Conservation (phyloP, 768 basidiomycete genomes). For the Lanmaoa pseudosensibilis region DNA sequence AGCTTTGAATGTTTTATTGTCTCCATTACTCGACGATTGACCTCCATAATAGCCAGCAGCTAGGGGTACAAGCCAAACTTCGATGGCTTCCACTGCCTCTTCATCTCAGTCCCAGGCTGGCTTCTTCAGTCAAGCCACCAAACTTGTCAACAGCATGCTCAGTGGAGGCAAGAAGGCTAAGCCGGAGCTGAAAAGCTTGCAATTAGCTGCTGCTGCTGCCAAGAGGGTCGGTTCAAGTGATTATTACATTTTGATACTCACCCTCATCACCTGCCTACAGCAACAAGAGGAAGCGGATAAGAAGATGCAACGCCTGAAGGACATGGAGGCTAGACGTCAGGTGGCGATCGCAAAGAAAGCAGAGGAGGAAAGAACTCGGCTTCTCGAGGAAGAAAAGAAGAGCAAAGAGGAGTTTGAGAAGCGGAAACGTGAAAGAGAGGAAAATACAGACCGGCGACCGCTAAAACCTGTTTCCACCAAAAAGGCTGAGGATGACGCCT, state of each 20-base stretch:
- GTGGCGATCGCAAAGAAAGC: conserved; percentile 69
- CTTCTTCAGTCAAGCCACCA: conserved; percentile 70
- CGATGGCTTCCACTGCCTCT: conserved; percentile 45
- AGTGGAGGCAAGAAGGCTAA: conserved; percentile 71
- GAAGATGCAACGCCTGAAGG: conserved; percentile 69
- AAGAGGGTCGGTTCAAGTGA: conserved; percentile 68
- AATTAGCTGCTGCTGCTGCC: conserved; percentile 78
- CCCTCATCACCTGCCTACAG: conserved; percentile 40
- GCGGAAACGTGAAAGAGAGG: conserved; percentile 80
- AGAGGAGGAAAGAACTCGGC: conserved; percentile 69
- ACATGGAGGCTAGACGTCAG: conserved; percentile 83
- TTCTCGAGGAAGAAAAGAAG: conserved; percentile 68
- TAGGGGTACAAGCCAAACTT: conserved; percentile 56
- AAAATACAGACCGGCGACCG: conserved; percentile 67
- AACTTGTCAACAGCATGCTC: conserved; percentile 64
- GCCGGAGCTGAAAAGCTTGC: conserved; percentile 77
- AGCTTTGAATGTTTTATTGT: conserved; percentile 2
- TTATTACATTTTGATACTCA: not conserved
- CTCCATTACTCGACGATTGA: conserved; percentile 7
- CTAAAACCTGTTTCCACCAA: conserved; percentile 51
- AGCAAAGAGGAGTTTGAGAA: conserved; percentile 72
- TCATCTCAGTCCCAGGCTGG: conserved; percentile 50
- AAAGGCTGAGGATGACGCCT: conserved; percentile 72
- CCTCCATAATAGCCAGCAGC: conserved; percentile 13
- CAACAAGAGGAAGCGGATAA: conserved; percentile 89